Evolutionary conservation across 2,329 filamentous ascomycete genomes (phyloP), one percentile per base, ranked within the genome.

Genomic region (Beauveria australis): DNA sequence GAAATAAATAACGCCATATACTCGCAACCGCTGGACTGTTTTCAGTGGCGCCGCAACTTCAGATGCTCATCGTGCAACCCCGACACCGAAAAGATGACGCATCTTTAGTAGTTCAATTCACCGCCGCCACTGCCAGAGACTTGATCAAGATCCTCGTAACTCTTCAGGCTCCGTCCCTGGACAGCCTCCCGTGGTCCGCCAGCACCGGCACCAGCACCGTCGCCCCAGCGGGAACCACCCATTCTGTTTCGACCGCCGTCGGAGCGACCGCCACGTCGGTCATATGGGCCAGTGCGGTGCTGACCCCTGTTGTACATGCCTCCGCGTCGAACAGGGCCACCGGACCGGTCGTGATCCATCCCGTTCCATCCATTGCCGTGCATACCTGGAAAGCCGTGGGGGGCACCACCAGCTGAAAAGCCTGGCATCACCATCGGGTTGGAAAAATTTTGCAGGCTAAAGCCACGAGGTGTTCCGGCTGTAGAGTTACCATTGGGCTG

Each of bases 61-160:
- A 10, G 7, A 46, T 59, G 18, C 14, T 37, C n/a, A 14, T 53
- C 37, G 44, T 30, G 4, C 9, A 59, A 18, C 37, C 33, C 18
- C 8, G 33, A 9, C 22, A 14, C 40, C 47, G 24, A 22, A 33
- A 14, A 12, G 22, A 3, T 49, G 19, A 48, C 16, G n/a, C 40
- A 22, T 41, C 10, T 16, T 40, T 81, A 97, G 71, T 97, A 97
- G 75, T 97, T 95, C 69, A 97, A 78, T 76, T 97, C 93, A 30
- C 90, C 89, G 46, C 88, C 86, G 46, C 88, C 90, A 41, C 83
- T 80, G 16, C 87, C 85, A 43, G 86, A 86, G 61, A 89, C 88
- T 51, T 95, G 93, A 76, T 99, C 94, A 26, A 99, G 79, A 71
- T 99, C 94, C 74, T 99, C 95, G 71, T 99, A 99, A 73, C 91